A percentile compares a stretch with the other conserved stretches of the same genome.
Conservation (phyloP, 192 early-diverging fungal species). For the Coemansia brasiliensis region DNA sequence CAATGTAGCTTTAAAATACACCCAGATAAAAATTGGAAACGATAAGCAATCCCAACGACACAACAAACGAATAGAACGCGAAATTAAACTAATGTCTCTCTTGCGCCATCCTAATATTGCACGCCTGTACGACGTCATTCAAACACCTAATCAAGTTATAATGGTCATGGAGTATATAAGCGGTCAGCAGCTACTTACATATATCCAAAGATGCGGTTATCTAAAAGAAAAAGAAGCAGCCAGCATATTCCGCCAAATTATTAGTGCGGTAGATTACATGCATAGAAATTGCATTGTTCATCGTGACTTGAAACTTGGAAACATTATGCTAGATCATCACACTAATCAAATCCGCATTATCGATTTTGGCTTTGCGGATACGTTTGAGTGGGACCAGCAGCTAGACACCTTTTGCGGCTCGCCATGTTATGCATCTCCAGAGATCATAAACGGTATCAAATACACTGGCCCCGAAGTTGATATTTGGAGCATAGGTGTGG, state of each 20-base stretch:
- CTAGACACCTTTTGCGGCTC: slow-evolving; percentile 61
- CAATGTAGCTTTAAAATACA: slow-evolving; percentile 65
- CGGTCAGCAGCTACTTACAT: slow-evolving; percentile 82
- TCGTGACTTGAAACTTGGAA: slow-evolving; percentile 82
- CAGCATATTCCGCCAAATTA: slow-evolving; percentile 76
- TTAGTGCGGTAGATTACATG: slow-evolving; percentile 74
- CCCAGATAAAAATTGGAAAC: slow-evolving; percentile 43
- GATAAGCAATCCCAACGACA: slow-evolving; percentile 59
- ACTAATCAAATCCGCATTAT: slow-evolving; percentile 76
- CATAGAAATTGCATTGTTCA: slow-evolving; percentile 68
- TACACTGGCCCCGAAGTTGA: slow-evolving; percentile 87
- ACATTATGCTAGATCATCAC: slow-evolving; percentile 72
- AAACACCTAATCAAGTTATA: slow-evolving; percentile 72
- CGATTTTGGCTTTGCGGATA: slow-evolving; percentile 86
- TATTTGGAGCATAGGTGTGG: slow-evolving; percentile 85
- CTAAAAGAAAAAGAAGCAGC: slow-evolving; percentile 83
- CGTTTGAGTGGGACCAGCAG: slow-evolving; percentile 54
- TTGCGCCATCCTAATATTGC: slow-evolving; percentile 90
- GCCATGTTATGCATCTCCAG: slow-evolving; percentile 81
- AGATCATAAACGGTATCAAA: slow-evolving; percentile 75
- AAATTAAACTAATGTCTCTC: slow-evolving; percentile 76
- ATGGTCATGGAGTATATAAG: slow-evolving; percentile 84
- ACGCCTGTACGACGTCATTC: slow-evolving; percentile 80
- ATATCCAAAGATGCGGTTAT: slow-evolving; percentile 73
- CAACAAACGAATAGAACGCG: slow-evolving; percentile 74